Evolutionary conservation across 75 land plant genomes (phyloP), one percentile per base, ranked within the genome.

Genomic region (Cryptomeria japonica): DNA sequence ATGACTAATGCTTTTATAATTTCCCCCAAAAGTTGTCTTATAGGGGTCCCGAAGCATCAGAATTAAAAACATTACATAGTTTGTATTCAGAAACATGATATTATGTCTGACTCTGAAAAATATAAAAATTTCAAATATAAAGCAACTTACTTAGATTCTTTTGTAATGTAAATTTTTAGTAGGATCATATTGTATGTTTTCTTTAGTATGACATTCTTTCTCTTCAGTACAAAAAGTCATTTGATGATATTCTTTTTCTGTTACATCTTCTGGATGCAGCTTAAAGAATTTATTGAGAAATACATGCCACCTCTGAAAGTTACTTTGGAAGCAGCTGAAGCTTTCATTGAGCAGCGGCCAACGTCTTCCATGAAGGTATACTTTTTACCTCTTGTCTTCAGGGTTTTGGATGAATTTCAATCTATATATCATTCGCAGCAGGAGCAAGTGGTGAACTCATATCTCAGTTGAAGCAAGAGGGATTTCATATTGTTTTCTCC

Each of bases 231-330:
- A 19, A 31, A 38, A 38, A 41, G 25, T 28, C 28, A 79, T 41
- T 79, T 79, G 37, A 79, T 41, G 28, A 13, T 82, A 82, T 82
- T 13, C 34, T 13, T 44, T 82, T 82, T 82, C 84, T 82, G 84
- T 82, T 37, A 56, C 83, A 28, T 78, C 47, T 73, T 44, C 28
- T 39, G 70, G 15, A 34, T 84, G 68, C 90, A 90, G 91, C 84
- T 90, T n/a, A 88, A 90, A 77, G 90, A 86, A 28, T 90, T 85
- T 56, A 79, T 90, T 89, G 87, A 90, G 73, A 90, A 89, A 46
- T 90, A 90, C 90, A 90, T 90, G 91, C 90, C 91, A 34, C 91
- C 91, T 42, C 46, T 90, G 80, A 85, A 88, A 90, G 90, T 90
- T 44, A 47, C 91, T 37, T 19, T 90, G 44, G 91, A 90, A 77